Percentiles rank a stretch among this genome's conserved stretches.
Conservation (phyloP, 257 asterid genomes). For the Forsythia suspensa region DNA sequence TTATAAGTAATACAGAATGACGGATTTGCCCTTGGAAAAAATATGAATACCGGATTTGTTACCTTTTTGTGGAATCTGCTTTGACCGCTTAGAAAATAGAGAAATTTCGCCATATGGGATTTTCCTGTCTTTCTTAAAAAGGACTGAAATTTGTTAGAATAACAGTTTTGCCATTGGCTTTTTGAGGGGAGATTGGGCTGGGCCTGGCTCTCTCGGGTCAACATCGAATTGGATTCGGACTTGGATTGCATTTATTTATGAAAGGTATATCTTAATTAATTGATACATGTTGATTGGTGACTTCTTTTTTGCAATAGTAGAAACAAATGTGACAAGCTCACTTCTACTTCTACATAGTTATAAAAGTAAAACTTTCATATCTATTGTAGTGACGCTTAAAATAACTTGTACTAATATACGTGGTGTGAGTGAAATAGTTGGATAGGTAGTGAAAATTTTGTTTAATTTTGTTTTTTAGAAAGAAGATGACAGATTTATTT, state of each 20-base stretch:
- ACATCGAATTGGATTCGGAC: neutral
- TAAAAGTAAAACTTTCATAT: neutral
- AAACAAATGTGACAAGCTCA: neutral
- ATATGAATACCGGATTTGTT: constrained; percentile 55
- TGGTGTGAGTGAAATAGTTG: no score
- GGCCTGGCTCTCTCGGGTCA: constrained; percentile 1
- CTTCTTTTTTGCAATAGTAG: neutral
- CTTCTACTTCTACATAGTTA: neutral
- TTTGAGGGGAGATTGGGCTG: constrained; percentile 6
- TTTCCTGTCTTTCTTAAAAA: constrained; percentile 4
- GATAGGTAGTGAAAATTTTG: neutral
- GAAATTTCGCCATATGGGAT: constrained; percentile 31
- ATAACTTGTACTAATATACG: no score
- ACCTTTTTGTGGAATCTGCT: constrained; percentile 52
- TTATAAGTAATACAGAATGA: constrained; percentile 29
- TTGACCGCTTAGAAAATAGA: constrained; percentile 49
- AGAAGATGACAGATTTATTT: neutral
- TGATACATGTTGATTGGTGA: constrained; percentile 24
- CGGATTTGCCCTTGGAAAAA: constrained; percentile 39
- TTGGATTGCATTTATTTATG: constrained; percentile 12
- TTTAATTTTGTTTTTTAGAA: neutral
- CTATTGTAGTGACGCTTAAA: neutral
- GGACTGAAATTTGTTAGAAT: neutral
- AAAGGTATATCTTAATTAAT: constrained; percentile 19
- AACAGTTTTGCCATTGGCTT: constrained; percentile 38